Evolutionary conservation across 169 alveolate species (phyloP), one percentile per base, ranked within the genome.

Genomic region (Cryptosporidium sp.): DNA sequence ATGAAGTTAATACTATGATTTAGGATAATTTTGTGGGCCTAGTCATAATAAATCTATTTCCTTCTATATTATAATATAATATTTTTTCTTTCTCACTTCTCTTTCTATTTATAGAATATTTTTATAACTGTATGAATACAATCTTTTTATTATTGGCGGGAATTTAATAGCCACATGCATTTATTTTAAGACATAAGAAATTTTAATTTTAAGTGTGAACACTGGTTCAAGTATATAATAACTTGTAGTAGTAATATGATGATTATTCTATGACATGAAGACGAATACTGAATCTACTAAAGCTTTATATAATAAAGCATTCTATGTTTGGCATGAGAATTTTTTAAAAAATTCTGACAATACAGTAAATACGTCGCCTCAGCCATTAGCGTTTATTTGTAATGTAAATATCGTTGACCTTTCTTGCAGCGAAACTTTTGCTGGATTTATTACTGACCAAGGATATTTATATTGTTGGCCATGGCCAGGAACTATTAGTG

Each of bases 301-400:
- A 65, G 16, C 72, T n/a, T 56, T 56, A 56, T 35, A 33, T 35
- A 33, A 31, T 26, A 80, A 51, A 48, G 89, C 89, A 65, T 80
- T 80, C 31, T 80, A 80, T 80, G 75, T 80, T n/a, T 80, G 89
- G 89, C 89, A 80, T 62, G 89, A 80, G 21, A 69, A 65, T 6
- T 80, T 80, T 80, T 21, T 80, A 14, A 60, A 53, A 65, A 80
- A 44, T 51, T 44, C 73, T 1, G 75, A 80, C 29, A 58, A 37
- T n/a, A 60, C 75, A 44, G 26, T 60, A 6, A 62, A 65, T 80
- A 29, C 68, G 18, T 80, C 89, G 16, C 89, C 89, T 35, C 89
- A 80, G 52, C 89, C 89, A 18, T 39, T 61, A 29, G 89, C 89
- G 3, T 80, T 80, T 62, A n/a, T 65, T 42, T 80, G 89, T 44